Percentiles rank a stretch among this genome's conserved stretches.
These are phyloP conservation scores for Parascedosporium putredinis DNA, from an alignment of 2,329 filamentous ascomycete genomes.

Conservation along the genomic window DNA sequence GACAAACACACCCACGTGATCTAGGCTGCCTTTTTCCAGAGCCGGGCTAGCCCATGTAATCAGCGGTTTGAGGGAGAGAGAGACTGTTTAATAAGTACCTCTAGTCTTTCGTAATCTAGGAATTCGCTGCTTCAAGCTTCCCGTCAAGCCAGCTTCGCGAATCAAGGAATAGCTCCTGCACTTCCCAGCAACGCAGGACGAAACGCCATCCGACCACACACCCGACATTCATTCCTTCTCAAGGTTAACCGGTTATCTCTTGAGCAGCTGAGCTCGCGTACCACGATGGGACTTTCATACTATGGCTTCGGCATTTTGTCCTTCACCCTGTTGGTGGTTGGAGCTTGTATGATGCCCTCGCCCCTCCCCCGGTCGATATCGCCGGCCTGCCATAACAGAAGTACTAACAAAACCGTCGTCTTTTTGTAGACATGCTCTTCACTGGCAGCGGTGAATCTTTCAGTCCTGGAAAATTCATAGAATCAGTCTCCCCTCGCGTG, in stretches of 20 bases:
- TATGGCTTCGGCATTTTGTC: conserved; percentile 62
- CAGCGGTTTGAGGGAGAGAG: too few relatives aligned
- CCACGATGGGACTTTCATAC: conserved; percentile 56
- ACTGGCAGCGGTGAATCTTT: conserved; percentile 92
- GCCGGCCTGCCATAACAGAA: too few relatives aligned
- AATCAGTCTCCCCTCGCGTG: conserved; percentile 90
- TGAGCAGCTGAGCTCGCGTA: conserved; percentile 10
- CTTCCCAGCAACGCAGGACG: neutral
- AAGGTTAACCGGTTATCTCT: neutral
- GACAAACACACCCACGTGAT: neutral
- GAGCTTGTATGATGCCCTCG: conserved; percentile 58
- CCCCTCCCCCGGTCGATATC: conserved; percentile 4
- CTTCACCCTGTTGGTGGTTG: conserved; percentile 61
- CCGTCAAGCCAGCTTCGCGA: neutral
- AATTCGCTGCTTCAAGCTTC: conserved; percentile 2
- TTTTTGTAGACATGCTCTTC: conserved; percentile 88
- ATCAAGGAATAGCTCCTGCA: neutral
- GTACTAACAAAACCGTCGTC: neutral
- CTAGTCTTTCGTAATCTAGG: neutral
- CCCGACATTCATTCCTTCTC: neutral
- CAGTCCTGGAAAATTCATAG: conserved; percentile 93
- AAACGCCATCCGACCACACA: conserved; percentile 1
- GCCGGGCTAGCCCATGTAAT: too few relatives aligned
- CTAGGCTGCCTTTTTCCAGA: conserved; percentile 1
- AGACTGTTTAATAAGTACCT: neutral